Base-by-base conservation (phyloP, 2,329 filamentous ascomycete genomes). In the Blumeriella jaapii region DNA sequence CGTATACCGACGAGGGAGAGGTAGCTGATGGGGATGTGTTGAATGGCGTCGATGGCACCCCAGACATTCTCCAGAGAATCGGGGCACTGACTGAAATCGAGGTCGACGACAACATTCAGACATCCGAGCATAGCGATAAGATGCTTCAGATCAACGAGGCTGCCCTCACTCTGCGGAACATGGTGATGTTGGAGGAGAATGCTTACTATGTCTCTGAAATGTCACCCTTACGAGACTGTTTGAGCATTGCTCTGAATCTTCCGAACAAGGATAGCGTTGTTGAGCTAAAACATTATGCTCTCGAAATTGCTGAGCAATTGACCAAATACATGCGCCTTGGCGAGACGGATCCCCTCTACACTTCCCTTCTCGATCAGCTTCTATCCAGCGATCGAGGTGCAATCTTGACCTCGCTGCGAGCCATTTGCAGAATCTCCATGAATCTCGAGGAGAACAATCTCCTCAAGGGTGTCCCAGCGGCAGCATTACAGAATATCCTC, bases 161-260 rank as follows among this genome's bases (percentile, higher is more conserved):
- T 2, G 78, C 81, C 13, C 64, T 96, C 29, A 87, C 93, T 12
- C 67, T 96, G 27, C 76, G 91, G 33, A 98, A 98, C 57, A 95
- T 98, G 86, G 79, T 87, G n/a, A 82, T 93, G 59, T 65, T 95
- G 13, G 74, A 78, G 14, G 86, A 94, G 43, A 98, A 98, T 54
- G 89, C 89, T 0, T 62, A 70, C 15, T 91, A 86, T 55, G 70
- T 93, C 50, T 72, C 84, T 4, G 75, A 80, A 15, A 76, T 89
- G 41, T 73, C 73, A 11, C 68, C 85, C 1, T 64, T 93, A 24
- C 79, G 81, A 53, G 87, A 95, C 50, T 71, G 93, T 31, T 65
- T 96, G 37, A 82, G 83, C 52, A 82, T 96, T 43, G 68, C 84
- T 15, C 64, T 95, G 28, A 82, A 79, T 48, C 68, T 95, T 2